phyloP scores from a whole-genome alignment of 257 asterid genomes.

The Primulina tabacum region DNA sequence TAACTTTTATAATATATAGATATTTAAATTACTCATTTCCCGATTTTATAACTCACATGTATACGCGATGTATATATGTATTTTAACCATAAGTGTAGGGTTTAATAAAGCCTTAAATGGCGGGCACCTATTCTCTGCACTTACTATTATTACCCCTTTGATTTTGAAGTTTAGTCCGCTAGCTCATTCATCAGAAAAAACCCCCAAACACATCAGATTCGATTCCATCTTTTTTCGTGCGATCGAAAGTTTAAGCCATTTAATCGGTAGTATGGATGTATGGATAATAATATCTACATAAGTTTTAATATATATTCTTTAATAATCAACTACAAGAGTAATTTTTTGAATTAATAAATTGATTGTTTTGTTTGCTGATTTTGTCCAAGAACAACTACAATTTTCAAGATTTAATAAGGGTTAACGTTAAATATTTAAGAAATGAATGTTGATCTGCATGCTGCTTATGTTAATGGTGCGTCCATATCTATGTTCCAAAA shows the following conservation, averaged over 20 bases:
- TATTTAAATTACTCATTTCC: slow-evolving; percentile 31
- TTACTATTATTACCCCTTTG: slow-evolving; percentile 34
- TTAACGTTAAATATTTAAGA: no score
- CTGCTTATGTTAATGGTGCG: no score
- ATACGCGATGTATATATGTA: background rate
- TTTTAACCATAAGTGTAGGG: slow-evolving; percentile 19
- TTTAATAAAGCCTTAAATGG: slow-evolving; percentile 66
- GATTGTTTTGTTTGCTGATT: no score
- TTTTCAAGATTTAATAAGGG: background rate
- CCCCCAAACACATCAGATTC: background rate
- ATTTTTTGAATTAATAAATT: no score
- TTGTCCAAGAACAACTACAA: no score
- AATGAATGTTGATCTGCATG: background rate
- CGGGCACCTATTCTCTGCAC: slow-evolving; percentile 77
- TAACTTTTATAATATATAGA: background rate
- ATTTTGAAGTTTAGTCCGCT: slow-evolving; percentile 28
- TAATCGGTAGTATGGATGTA: no score
- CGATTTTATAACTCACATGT: slow-evolving; percentile 14
- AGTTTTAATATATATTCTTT: no score
- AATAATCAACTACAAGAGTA: no score
- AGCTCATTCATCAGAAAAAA: slow-evolving; percentile 15
- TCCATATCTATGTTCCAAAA: background rate
- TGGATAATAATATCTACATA: no score
- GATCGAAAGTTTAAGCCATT: no score
- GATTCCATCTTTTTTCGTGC: background rate